Conservation (phyloP, 192 early-diverging fungal genomes). For the Thamnidium elegans region DNA sequence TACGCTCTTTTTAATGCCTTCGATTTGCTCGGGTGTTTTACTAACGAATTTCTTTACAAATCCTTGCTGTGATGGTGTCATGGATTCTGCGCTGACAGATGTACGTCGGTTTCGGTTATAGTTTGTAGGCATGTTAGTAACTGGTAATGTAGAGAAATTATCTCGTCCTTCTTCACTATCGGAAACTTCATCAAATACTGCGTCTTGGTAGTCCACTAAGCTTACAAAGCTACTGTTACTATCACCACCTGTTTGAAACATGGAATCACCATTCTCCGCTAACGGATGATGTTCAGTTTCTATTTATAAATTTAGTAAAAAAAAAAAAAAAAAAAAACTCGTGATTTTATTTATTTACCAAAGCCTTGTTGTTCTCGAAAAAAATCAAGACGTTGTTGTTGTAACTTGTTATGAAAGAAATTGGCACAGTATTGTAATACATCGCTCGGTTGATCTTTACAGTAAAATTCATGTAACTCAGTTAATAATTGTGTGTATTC, state of each 20-base stretch:
- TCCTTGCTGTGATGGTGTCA: conserved; percentile 83
- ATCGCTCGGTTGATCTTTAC: conserved; percentile 77
- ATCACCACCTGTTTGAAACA: not conserved
- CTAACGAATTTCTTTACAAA: conserved; percentile 85
- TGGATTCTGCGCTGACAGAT: conserved; percentile 94
- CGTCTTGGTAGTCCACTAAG: conserved; percentile 13
- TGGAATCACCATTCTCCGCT: not conserved
- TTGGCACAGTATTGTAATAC: conserved; percentile 91
- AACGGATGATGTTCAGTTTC: conserved; percentile 13
- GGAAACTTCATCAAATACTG: conserved; percentile 37
- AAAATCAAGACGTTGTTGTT: conserved; percentile 59
- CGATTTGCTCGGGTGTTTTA: conserved; percentile 82
- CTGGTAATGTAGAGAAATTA: conserved; percentile 45
- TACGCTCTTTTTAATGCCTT: conserved; percentile 80
- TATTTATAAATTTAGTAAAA: not conserved
- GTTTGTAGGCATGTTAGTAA: conserved; percentile 55
- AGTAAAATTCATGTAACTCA: conserved; percentile 82
- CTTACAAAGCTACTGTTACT: not conserved
- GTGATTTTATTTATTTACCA: conserved; percentile 22
- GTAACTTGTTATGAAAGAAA: conserved; percentile 84
- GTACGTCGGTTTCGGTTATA: conserved; percentile 89
- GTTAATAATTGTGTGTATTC: conserved; percentile 68
- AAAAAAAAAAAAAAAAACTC: not conserved
- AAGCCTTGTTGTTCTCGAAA: conserved; percentile 30
- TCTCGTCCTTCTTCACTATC: conserved; percentile 56